phyloP scores from a whole-genome alignment of 2,329 filamentous ascomycete species.

The Colletotrichum spinosum region DNA sequence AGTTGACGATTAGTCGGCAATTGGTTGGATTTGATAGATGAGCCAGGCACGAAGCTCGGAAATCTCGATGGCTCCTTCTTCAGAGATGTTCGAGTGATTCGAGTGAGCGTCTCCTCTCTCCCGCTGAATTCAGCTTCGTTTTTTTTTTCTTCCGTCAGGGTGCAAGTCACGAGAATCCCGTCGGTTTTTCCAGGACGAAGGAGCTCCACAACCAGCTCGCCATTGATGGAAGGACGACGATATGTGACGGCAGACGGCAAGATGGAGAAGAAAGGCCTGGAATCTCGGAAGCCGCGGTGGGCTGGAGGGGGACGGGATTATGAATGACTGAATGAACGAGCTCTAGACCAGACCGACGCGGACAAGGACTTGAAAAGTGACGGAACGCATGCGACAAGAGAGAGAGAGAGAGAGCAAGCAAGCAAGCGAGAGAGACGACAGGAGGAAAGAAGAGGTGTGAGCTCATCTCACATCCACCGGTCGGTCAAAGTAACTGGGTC shows the following conservation, averaged over 20 bases:
- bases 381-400: conserved; percentile 32
- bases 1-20: too few relatives aligned
- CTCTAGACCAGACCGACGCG: conserved; percentile 25
- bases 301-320: conserved; percentile 31
- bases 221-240: conserved; percentile 26
- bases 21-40: too few relatives aligned
- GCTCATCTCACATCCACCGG: conserved; percentile 31
- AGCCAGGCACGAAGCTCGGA: too few relatives aligned
- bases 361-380: conserved; percentile 35
- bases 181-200: conserved; percentile 33
- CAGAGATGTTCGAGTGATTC: too few relatives aligned
- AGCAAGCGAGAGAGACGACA: conserved; percentile 18
- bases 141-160: not conserved
- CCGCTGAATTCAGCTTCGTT: too few relatives aligned
- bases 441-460: conserved; percentile 37
- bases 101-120: too few relatives aligned
- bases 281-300: conserved; percentile 23
- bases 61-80: too few relatives aligned
- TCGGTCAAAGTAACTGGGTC: conserved; percentile 23
- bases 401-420: too few relatives aligned
- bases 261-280: conserved; percentile 6
- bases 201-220: conserved; percentile 35
- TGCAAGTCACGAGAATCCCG: conserved; percentile 35
- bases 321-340: conserved; percentile 35
- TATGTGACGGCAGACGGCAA: conserved; percentile 4